These are phyloP conservation scores for Arachnomyces sp. DNA, from an alignment of 2,329 filamentous ascomycete genomes.

Conservation along the genomic window DNA sequence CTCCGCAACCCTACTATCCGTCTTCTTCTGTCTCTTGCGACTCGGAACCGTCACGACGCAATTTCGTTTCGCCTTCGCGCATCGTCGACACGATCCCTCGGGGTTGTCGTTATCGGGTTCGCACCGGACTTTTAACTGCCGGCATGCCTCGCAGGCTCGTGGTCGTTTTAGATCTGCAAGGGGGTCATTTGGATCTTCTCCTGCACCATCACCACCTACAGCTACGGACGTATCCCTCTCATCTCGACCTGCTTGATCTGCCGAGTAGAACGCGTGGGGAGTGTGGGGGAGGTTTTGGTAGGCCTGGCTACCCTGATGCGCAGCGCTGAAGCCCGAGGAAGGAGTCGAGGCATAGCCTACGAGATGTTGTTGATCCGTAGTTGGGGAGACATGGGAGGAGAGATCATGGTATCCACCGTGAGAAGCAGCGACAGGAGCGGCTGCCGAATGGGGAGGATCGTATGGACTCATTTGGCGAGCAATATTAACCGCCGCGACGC, in stretches of 20 bases:
- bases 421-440: slow-evolving; percentile 6
- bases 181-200: slow-evolving; percentile 15
- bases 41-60: slow-evolving; percentile 70
- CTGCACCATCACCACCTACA: not conserved
- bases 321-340: slow-evolving; percentile 3
- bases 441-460: not conserved
- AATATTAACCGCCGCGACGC: no score
- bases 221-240: slow-evolving; percentile 15
- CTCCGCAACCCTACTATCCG: slow-evolving; percentile 80
- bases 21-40: slow-evolving; percentile 83
- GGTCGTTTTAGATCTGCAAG: slow-evolving; percentile 55
- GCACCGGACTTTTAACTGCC: slow-evolving; percentile 74
- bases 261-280: slow-evolving; percentile 11
- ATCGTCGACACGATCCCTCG: slow-evolving; percentile 64
- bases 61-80: slow-evolving; percentile 67
- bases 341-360: slow-evolving; percentile 9
- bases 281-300: slow-evolving; percentile 6
- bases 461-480: no score
- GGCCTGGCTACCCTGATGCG: slow-evolving; percentile 1
- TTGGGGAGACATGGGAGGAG: slow-evolving; percentile 16
- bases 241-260: slow-evolving; percentile 12
- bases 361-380: slow-evolving; percentile 4
- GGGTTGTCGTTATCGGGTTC: slow-evolving; percentile 61
- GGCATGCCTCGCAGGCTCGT: slow-evolving; percentile 68
- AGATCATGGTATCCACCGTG: slow-evolving; percentile 21